Evolutionary conservation across 1,139 yeast species (phyloP), one percentile per base, ranked within the genome.

Genomic region (Geotrichum phurueaensis): DNA sequence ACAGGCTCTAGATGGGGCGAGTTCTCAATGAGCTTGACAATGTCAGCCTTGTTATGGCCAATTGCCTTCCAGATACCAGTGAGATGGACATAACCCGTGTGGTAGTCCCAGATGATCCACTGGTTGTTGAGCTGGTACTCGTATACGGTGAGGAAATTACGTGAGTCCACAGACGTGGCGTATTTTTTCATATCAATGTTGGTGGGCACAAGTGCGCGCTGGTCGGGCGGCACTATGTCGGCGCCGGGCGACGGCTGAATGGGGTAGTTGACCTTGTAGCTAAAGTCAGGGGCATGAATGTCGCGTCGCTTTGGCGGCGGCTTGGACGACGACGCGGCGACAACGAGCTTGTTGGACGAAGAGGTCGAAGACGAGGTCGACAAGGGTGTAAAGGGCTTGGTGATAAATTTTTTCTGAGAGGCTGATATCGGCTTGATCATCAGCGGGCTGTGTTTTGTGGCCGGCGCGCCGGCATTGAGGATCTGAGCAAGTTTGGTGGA

Each of bases 11-110:
- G 75, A 68, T 82, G 86, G 3, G 91, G 95, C 29, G 87, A 85
- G 59, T 86, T 83, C 70, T 89, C 95, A 47, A 59, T 47, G 48
- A 64, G 76, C 71, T 85, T 86, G 60, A 86, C 90, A 55, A 89
- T 87, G 73, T 87, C 94, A 18, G 94, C 89, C 73, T 85, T 88
- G 57, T 83, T 73, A 69, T 85, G 83, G 15, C 86, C 87, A 50
- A 87, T 79, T 15, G 92, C 86, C 73, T 91, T 89, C 97, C 97
- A 91, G 60, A 91, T 56, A 23, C 97, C 97, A 0, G 97, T 91
- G 62, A 91, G 79, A 71, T 90, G 96, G 9, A 91, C 97, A 71
- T 85, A 87, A 0, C 97, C 97, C 0, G 95, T 85, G 68, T 82
- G 84, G 70, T 87, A 86, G 71, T 89, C 96, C 97, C 97, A 91